Evolutionary conservation across 257 asterid species (phyloP).

Genomic region (Marsdenia floribunda): DNA sequence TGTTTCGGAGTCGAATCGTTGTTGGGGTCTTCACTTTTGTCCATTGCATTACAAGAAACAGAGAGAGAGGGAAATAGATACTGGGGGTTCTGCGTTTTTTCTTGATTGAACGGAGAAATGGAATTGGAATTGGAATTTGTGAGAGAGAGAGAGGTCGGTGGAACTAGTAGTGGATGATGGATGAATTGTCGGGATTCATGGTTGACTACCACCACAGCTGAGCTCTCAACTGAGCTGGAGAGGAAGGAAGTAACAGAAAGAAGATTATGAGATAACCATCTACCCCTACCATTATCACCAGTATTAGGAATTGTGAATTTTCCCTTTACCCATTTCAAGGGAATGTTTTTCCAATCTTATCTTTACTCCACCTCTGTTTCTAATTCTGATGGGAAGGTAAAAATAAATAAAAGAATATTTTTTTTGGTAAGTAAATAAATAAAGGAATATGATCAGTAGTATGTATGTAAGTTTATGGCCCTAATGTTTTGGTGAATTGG

Average conservation of each 20-base stretch:
- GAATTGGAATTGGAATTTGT: neutral
- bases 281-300: too few species aligned
- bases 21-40: constrained; percentile 47
- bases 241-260: neutral
- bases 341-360: too few species aligned
- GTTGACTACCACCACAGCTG: constrained; percentile 18
- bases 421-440: too few species aligned
- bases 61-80: constrained; percentile 6
- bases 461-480: too few species aligned
- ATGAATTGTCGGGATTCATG: neutral
- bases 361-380: too few species aligned
- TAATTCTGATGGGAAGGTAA: too few species aligned
- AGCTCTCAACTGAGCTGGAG: constrained; percentile 14
- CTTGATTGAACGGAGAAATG: neutral
- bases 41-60: constrained; percentile 21
- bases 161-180: constrained; percentile 15
- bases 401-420: too few species aligned
- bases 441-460: too few species aligned
- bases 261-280: too few species aligned
- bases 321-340: neutral
- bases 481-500: too few species aligned
- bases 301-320: neutral
- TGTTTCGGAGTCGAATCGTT: constrained; percentile 29
- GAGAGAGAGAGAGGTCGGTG: constrained; percentile 13
- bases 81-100: constrained; percentile 19